These are phyloP conservation scores for Spatholobus suberectus DNA, from an alignment of 306 rosid genomes.

Conservation along the genomic window DNA sequence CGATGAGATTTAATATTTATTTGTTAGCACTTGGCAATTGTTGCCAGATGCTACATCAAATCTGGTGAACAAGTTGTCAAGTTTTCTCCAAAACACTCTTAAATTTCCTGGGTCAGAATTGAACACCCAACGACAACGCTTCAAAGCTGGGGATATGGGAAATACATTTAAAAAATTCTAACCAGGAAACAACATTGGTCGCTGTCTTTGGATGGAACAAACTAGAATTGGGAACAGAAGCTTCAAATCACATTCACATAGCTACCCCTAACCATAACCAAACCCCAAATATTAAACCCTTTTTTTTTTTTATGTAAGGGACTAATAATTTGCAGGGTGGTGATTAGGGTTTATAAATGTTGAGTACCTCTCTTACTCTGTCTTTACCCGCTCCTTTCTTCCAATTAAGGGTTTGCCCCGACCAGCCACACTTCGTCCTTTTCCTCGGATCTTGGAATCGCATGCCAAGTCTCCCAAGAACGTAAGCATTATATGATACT, in stretches of 20 bases:
- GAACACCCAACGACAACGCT: neutral
- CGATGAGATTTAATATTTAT: neutral
- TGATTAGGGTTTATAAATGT: conserved; percentile 49
- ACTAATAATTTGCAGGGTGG: neutral
- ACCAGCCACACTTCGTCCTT: conserved; percentile 41
- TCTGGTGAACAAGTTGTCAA: neutral
- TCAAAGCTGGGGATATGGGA: too few species aligned
- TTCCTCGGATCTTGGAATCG: conserved; percentile 73
- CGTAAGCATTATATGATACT: conserved; percentile 43
- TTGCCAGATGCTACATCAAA: conserved; percentile 5
- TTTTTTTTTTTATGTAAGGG: conserved; percentile 36
- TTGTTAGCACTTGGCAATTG: neutral
- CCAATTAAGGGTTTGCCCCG: conserved; percentile 57
- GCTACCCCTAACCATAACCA: neutral
- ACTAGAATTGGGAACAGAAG: neutral
- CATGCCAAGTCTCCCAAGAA: conserved; percentile 45
- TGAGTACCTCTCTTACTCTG: conserved; percentile 61
- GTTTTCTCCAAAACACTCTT: neutral
- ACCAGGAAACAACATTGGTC: neutral
- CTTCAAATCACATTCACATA: neutral
- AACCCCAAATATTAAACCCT: neutral
- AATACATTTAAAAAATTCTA: neutral
- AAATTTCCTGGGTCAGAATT: neutral
- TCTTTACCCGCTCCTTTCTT: conserved; percentile 59
- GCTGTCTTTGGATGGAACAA: conserved; percentile 26